These are phyloP conservation scores for Aureobasidium pullulans DNA, from an alignment of 2,329 filamentous ascomycete genomes.

Conservation along the genomic window DNA sequence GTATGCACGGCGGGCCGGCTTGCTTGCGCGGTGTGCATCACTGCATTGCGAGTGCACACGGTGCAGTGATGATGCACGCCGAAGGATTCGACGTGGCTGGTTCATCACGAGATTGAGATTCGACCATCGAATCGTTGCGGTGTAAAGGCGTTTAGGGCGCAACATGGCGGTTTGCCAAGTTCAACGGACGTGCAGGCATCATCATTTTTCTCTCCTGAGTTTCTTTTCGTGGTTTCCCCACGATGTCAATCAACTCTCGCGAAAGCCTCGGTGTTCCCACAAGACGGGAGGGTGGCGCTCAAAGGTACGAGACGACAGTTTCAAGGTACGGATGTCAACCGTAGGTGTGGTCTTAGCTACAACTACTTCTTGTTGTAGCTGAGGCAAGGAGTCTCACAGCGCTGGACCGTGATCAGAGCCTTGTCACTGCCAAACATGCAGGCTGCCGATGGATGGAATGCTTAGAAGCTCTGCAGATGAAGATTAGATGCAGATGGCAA, in stretches of 20 bases:
- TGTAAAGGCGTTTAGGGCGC: conserved; percentile 5
- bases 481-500: neutral
- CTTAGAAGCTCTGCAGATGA: neutral
- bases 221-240: neutral
- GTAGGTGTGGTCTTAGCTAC: neutral
- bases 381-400: neutral
- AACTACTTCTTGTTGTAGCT: neutral
- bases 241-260: neutral
- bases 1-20: neutral
- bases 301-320: too few relatives aligned
- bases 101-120: conserved; percentile 2
- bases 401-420: neutral
- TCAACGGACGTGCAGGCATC: conserved; percentile 1
- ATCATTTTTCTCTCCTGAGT: conserved; percentile 3
- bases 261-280: neutral
- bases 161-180: neutral
- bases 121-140: neutral
- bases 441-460: neutral
- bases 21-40: neutral
- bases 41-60: neutral
- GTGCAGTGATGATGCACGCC: neutral
- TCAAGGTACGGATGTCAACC: neutral
- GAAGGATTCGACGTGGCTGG: conserved; percentile 7
- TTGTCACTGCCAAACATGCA: neutral
- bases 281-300: neutral